Base-by-base conservation (phyloP, 2,329 filamentous ascomycete genomes). In the Aspergillus glaucus region DNA sequence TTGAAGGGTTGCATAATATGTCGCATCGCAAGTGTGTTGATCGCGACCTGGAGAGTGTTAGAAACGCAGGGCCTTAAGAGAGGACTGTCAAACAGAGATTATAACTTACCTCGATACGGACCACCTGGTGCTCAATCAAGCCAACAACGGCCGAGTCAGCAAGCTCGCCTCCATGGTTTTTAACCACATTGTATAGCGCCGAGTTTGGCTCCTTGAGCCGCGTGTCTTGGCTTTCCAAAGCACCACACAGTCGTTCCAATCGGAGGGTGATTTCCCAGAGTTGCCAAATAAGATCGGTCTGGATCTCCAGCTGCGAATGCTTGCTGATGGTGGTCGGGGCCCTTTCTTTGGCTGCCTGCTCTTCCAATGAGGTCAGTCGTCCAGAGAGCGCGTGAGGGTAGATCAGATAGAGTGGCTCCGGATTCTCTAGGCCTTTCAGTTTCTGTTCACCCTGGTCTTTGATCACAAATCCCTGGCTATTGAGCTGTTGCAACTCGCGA, bases 371-470 rank as follows among this genome's bases (percentile, higher is more conserved):
- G 5, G 65, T 66, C 46, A 75, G 62, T 39, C 93, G 86, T 36
- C 88, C 89, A 10, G 87, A 83, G 28, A 98, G 80, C 0, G 86
- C 82, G 66, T 95, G 90, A 2, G 93, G 92, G 66, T 96, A 98
- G 66, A 98, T 87, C 50, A 95, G 84, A 71, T 95, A 97, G 58
- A 98, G 86, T 52, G 90, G 86, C 67, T 98, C 93, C 0, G 93
- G 92, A 64, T 98, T 98, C 70, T 98, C 93, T 10, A 98, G 82
- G 26, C 93, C 93, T 72, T 98, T 98, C 49, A 98, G 78, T 64
- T 95, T 96, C 57, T 86, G 86, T 69, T 97, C 91, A 44, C 93
- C 93, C 66, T 95, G 86, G 61, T 96, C 91, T 69, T 96, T 96
- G 63, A 97, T 90, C 65, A 95, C 89, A 62, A 97, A 98, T 6